Base-by-base conservation (phyloP, 2,329 filamentous ascomycete species). In the Phoma herbarum region DNA sequence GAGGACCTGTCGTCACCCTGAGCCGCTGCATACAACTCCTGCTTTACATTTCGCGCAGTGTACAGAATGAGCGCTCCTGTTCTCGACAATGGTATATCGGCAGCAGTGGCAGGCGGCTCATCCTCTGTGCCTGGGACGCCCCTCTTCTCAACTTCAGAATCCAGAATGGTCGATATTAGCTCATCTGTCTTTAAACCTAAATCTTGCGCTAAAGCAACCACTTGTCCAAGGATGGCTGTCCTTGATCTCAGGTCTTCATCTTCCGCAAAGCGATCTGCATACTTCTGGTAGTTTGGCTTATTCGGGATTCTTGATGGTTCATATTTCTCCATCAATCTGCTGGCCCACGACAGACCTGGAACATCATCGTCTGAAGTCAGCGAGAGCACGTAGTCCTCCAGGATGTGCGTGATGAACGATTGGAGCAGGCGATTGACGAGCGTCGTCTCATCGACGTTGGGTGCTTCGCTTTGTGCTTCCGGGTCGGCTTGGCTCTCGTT, bases 381-480 rank as follows among this genome's bases (percentile, higher is more conserved):
- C 7, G 79, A 78, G n/a, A 85, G 87, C 60, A 91, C 83, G 65
- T 92, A 94, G 44, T 89, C 85, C 72, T 93, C 90, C 11, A 93
- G 78, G 18, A 93, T 79, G 71, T 91, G 90, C 0, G 90, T 92
- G n/a, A 92, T 82, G 74, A 95, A 93, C 1, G 88, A 88, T 70
- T 92, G 88, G 23, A 94, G 77, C 16, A 94, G 79, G 57, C 84
- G 86, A 33, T 81, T 81, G 68, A 89, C 86, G 60, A 93, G 79
- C 9, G 82, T 84, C 2, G 79, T 79, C 73, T 93, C 90, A 33
- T 82, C 81, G 6, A 73, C 69, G 8, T 78, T 80, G 7, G 79
- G 77, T 1, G 77, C 68, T 16, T 81, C 80, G 12, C 70, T 73
- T 59, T 84, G 80, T 0, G 72, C 81, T 72, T 89, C 87, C 0